Base-by-base conservation (phyloP, 2,329 filamentous ascomycete species). In the Furcasterigmium sp. region DNA sequence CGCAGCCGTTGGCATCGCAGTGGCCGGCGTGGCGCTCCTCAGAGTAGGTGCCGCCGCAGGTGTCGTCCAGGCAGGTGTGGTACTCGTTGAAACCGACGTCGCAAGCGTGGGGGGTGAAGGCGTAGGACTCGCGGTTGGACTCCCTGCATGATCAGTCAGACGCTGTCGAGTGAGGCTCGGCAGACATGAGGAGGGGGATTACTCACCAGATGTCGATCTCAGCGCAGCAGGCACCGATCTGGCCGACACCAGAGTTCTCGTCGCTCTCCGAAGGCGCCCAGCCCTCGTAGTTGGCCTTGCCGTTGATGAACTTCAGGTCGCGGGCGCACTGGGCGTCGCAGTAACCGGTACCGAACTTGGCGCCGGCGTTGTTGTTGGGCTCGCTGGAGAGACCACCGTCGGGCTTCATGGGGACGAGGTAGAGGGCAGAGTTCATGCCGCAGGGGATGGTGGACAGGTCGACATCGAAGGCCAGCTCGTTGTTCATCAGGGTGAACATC, bases 1-100 rank as follows among this genome's bases (percentile, higher is more conserved):
- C 80, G 54, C 81, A 85, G 20, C 81, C 81, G 53, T 81, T 77
- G 47, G 78, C 77, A 59, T 85, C 81, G 63, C 81, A 85, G 35
- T 73, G 62, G 46, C 78, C 78, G 13, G 58, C 63, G 56, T 80
- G 81, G 51, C 78, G 75, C 48, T 70, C 61, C 41, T 58, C 53
- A 6, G 62, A 67, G 54, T 69, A 74, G 15, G 69, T 66, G 38
- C 70, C 75, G 40, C 76, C 75, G 51, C 73, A 78, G 14, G 32
- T 42, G 44, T 26, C 25, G 15, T 37, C 47, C 17, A 48, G 23
- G 39, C 54, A 57, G 42, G 50, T 39, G 39, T 50, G 45, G 30
- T 48, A 47, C 25, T 44, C 45, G 44, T 46, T 49, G 32, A 17
- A 17, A 10, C 32, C n/a, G 29, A 46, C 21, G 39, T 44, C 41